phyloP scores from a whole-genome alignment of 768 basidiomycete genomes.

The Clavaria fumosa region DNA sequence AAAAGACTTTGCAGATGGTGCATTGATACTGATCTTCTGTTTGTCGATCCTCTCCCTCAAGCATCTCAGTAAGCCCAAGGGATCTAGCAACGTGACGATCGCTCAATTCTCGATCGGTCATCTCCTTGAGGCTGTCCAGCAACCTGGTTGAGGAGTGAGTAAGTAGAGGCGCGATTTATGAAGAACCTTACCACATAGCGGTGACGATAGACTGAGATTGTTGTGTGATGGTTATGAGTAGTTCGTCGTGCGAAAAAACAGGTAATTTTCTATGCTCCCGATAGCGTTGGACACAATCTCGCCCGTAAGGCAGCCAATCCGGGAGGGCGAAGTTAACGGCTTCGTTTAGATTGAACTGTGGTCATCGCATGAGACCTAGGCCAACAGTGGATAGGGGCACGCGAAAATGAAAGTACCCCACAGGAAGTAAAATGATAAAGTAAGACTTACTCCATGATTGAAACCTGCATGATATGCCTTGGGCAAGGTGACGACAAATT shows the following conservation, averaged over 20 bases:
- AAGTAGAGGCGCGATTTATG: background rate
- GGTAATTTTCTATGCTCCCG: slow-evolving; percentile 84
- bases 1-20: slow-evolving; percentile 81
- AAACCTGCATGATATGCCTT: slow-evolving; percentile 97
- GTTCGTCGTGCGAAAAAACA: slow-evolving; percentile 96
- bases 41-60: slow-evolving; percentile 65
- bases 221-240: slow-evolving; percentile 94
- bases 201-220: slow-evolving; percentile 87
- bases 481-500: slow-evolving; percentile 95
- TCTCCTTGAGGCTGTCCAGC: slow-evolving; percentile 67
- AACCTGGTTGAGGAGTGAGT: slow-evolving; percentile 38
- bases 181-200: slow-evolving; percentile 62
- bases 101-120: slow-evolving; percentile 71
- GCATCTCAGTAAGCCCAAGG: slow-evolving; percentile 44
- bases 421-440: background rate
- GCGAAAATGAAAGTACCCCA: slow-evolving; percentile 7
- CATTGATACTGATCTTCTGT: slow-evolving; percentile 99
- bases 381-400: no score
- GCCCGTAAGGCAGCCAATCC: slow-evolving; percentile 82
- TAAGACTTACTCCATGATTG: slow-evolving; percentile 79
- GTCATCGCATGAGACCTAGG: no score
- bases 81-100: slow-evolving; percentile 49
- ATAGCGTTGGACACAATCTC: slow-evolving; percentile 82
- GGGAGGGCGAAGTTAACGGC: slow-evolving; percentile 97
- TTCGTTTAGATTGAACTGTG: slow-evolving; percentile 93